A percentile compares a stretch with the other conserved stretches of the same genome.
Evolutionary conservation across 108 stramenopile genomes (phyloP).

Genomic region (Nitzschia sp.): DNA sequence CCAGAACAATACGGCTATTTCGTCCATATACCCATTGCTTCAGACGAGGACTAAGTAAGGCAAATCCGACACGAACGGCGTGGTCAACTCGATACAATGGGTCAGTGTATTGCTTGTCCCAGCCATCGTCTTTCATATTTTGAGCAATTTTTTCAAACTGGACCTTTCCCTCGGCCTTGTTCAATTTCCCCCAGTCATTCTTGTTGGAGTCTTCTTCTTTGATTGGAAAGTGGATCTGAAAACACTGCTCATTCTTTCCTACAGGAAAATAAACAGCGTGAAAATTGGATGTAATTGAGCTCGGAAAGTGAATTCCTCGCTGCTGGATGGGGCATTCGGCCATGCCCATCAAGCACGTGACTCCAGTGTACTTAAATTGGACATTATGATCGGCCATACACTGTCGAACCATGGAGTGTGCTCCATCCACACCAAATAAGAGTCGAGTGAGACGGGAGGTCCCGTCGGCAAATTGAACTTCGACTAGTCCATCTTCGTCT

Average conservation of each 20-base stretch:
- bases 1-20: constrained; percentile 36
- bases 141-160: constrained; percentile 47
- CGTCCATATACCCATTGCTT: constrained; percentile 20
- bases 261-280: constrained; percentile 63
- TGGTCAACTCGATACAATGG: constrained; percentile 32
- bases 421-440: constrained; percentile 59
- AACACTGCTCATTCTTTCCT: constrained; percentile 44
- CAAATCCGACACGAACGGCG: constrained; percentile 44
- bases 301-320: constrained; percentile 57
- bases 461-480: constrained; percentile 50
- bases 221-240: constrained; percentile 60
- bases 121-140: constrained; percentile 47
- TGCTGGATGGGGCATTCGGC: constrained; percentile 28
- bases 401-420: constrained; percentile 50
- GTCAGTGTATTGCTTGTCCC: constrained; percentile 48
- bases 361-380: constrained; percentile 34
- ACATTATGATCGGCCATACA: constrained; percentile 21
- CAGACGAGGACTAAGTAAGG: constrained; percentile 17
- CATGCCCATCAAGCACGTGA: constrained; percentile 64
- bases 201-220: constrained; percentile 30
- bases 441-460: constrained; percentile 30
- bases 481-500: constrained; percentile 1
- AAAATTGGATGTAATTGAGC: constrained; percentile 48
- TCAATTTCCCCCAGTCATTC: constrained; percentile 56
- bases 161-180: constrained; percentile 33